Evolutionary conservation across 495 filamentous ascomycete genomes (phyloP).

Genomic region (Oleoguttula mirabilis): DNA sequence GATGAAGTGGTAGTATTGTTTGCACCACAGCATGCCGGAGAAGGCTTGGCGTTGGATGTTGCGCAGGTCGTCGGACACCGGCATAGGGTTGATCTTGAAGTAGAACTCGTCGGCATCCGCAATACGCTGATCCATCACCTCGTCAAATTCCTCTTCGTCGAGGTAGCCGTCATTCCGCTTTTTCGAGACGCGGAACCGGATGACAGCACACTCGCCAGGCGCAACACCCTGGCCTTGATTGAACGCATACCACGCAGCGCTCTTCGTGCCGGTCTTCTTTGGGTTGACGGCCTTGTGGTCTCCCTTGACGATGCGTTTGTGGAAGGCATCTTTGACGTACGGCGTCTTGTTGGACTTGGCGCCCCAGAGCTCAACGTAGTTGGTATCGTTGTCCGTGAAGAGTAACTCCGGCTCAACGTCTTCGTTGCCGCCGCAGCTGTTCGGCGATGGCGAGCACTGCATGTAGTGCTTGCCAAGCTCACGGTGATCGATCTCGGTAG

Average conservation of each 20-base stretch:
- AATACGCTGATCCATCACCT: slow-evolving; percentile 73
- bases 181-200: slow-evolving; percentile 76
- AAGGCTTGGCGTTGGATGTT: slow-evolving; percentile 94
- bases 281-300: slow-evolving; percentile 77
- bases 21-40: slow-evolving; percentile 94
- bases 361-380: slow-evolving; percentile 62
- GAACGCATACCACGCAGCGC: slow-evolving; percentile 83
- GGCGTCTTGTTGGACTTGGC: slow-evolving; percentile 58
- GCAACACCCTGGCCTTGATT: slow-evolving; percentile 75
- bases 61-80: slow-evolving; percentile 86
- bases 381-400: slow-evolving; percentile 94
- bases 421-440: slow-evolving; percentile 59
- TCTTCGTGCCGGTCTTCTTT: slow-evolving; percentile 67
- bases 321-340: slow-evolving; percentile 93
- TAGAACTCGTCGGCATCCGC: slow-evolving; percentile 94
- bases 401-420: slow-evolving; percentile 74
- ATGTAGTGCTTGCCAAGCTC: slow-evolving; percentile 73
- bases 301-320: slow-evolving; percentile 69
- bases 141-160: slow-evolving; percentile 85
- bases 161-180: slow-evolving; percentile 57
- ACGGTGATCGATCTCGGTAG: slow-evolving; percentile 60
- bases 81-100: slow-evolving; percentile 80
- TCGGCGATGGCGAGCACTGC: slow-evolving; percentile 79
- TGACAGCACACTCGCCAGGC: slow-evolving; percentile 86
- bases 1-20: slow-evolving; percentile 91